Evolutionary conservation across 306 rosid genomes (phyloP), one percentile per base, ranked within the genome.

Genomic region (Medicago arabica): DNA sequence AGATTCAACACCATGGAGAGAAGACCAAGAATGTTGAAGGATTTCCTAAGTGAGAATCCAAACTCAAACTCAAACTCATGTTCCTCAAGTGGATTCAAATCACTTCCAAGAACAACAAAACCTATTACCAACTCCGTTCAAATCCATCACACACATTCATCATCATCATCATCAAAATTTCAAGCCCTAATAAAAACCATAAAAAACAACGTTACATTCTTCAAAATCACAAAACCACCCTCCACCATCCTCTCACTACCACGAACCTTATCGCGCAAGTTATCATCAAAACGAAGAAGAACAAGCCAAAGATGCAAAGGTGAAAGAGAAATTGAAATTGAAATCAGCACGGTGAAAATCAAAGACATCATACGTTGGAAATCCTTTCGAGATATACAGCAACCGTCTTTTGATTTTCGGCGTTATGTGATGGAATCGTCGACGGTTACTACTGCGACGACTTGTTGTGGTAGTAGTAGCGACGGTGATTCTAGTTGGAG

Each of bases 291-390:
- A 10, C 46, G 21, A 18, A 63, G 57, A 61, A 75, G 11, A 31
- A 40, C 16, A 15, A 21, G 6, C 28, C 44, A 61, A 71, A n/a
- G 13, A 3, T 59, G 81, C 60, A 41, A 25, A 54, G 53, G 51
- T 5, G 50, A 66, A 47, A 68, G 67, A 62, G 71, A 44, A 62
- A 41, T 31, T 4, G 84, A 83, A 61, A 68, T 67, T 34, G 13
- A 75, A 77, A 51, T 64, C 64, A 18, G 38, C 14, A 81, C 82
- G 0, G 81, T 91, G 12, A 85, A 74, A 59, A 82, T 93, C 84
- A 91, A 88, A 63, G 98, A 93, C 74, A 88, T 93, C 86, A 60
- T 93, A 39, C 91, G 96, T 81, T 91, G 97, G 97, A 87, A 66
- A 64, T 93, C 98, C 28, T 91, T 89, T 77, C 57, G 85, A 0